phyloP scores from a whole-genome alignment of 2,329 filamentous ascomycete genomes.

The Fusarium graminum region DNA sequence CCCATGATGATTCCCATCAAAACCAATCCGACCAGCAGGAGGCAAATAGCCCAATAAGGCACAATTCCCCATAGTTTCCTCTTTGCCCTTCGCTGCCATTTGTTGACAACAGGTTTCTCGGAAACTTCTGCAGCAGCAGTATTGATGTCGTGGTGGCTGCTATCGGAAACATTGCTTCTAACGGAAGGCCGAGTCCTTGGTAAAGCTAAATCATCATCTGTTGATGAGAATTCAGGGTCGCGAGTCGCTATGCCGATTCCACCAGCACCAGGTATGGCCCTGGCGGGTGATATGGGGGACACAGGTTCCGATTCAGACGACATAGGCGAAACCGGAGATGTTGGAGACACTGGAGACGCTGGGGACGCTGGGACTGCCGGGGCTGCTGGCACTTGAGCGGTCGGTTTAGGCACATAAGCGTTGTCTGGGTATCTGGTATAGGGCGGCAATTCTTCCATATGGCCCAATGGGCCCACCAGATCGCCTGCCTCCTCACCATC shows the following conservation, averaged over 20 bases:
- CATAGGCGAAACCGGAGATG: constrained; percentile 21
- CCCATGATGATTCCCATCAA: constrained; percentile 69
- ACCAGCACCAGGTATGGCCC: constrained; percentile 67
- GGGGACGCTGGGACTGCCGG: constrained; percentile 5
- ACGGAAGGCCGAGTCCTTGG: constrained; percentile 65
- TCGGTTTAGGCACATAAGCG: constrained; percentile 58
- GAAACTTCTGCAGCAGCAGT: constrained; percentile 59
- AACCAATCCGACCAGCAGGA: constrained; percentile 63
- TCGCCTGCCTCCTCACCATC: constrained; percentile 90
- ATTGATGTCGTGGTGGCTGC: constrained; percentile 68
- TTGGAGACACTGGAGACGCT: constrained; percentile 17
- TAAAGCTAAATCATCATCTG: constrained; percentile 64
- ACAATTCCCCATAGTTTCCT: constrained; percentile 70
- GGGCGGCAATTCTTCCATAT: constrained; percentile 90
- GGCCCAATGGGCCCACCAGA: constrained; percentile 87
- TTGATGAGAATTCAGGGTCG: constrained; percentile 73
- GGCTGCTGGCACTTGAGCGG: constrained; percentile 12
- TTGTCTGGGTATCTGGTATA: constrained; percentile 92
- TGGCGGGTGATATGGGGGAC: constrained; percentile 26
- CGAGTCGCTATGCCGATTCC: constrained; percentile 71
- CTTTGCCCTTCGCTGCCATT: constrained; percentile 67
- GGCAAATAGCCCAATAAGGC: constrained; percentile 71
- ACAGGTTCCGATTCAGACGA: constrained; percentile 29
- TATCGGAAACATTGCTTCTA: constrained; percentile 62
- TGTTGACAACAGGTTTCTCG: constrained; percentile 63